A percentile compares a stretch with the other conserved stretches of the same genome.
phyloP scores from a whole-genome alignment of 352 stramenopile species.

The Phytopythium delawarense region DNA sequence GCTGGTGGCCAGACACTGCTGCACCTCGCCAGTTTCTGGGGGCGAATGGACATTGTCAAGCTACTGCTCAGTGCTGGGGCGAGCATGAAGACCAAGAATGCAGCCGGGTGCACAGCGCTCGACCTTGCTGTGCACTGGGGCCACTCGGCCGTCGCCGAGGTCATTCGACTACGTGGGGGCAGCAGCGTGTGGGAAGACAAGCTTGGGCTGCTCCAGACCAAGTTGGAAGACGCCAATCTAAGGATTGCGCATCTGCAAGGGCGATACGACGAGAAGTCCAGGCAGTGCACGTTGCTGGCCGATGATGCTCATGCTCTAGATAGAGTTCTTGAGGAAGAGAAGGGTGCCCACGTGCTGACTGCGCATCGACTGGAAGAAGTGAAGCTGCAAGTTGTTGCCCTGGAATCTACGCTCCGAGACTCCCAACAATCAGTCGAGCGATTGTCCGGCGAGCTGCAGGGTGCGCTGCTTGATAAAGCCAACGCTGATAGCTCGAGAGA shows the following conservation, averaged over 20 bases:
- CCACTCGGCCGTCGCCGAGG: conserved; percentile 60
- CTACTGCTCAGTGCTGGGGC: conserved; percentile 50
- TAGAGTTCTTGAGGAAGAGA: conserved; percentile 42
- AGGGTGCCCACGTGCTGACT: conserved; percentile 19
- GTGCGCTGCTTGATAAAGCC: conserved; percentile 23
- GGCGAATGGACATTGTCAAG: conserved; percentile 59
- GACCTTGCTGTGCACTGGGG: conserved; percentile 75
- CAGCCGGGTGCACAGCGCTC: conserved; percentile 56
- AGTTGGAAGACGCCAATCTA: conserved; percentile 51
- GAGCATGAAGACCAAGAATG: conserved; percentile 73
- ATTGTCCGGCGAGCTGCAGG: conserved; percentile 20
- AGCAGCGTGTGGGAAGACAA: conserved; percentile 77
- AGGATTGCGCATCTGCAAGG: conserved; percentile 8
- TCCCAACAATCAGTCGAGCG: conserved; percentile 8
- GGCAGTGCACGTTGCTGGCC: conserved; percentile 9
- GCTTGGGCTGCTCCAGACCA: conserved; percentile 53
- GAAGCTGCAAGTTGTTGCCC: conserved; percentile 6
- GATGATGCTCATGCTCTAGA: conserved; percentile 36
- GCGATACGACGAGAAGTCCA: conserved; percentile 22
- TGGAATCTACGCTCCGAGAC: conserved; percentile 6
- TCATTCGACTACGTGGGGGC: conserved; percentile 59
- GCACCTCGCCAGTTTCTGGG: conserved; percentile 73
- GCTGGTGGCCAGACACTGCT: conserved; percentile 67
- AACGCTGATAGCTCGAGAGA: conserved; percentile 24
- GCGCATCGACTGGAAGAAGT: conserved; percentile 10